A percentile compares a stretch with the other conserved stretches of the same genome.
Evolutionary conservation across 306 rosid species (phyloP).

Genomic region (Vicia villosa): DNA sequence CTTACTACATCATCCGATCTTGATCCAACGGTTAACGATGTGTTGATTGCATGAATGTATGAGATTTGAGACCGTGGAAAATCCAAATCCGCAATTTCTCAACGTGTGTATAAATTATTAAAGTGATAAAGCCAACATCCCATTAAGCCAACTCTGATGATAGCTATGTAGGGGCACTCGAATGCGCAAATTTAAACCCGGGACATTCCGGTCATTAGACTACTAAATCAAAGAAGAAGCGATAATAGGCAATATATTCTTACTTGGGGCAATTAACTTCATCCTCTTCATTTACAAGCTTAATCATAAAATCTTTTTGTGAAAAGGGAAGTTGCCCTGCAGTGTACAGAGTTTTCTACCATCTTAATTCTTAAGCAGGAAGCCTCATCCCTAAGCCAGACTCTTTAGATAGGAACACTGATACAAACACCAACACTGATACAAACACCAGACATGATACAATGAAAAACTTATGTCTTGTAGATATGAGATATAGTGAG

Average conservation of each 20-base stretch:
- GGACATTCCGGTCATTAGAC: no score
- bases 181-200: no score
- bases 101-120: constrained; percentile 38
- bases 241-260: constrained; percentile 32
- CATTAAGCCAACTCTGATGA: no score
- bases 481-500: no score
- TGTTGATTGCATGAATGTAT: background rate
- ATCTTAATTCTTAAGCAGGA: constrained; percentile 97
- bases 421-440: no score
- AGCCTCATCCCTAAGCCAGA: constrained; percentile 92
- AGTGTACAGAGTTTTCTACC: constrained; percentile 93
- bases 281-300: constrained; percentile 72
- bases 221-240: no score
- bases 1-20: no score
- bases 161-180: no score
- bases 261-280: constrained; percentile 76
- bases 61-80: background rate
- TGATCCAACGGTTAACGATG: background rate
- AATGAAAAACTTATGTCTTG: no score
- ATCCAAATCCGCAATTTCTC: background rate
- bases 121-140: background rate
- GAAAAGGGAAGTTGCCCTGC: constrained; percentile 96
- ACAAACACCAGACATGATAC: no score
- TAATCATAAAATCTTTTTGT: constrained; percentile 82
- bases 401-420: no score